Evolutionary conservation across 257 asterid genomes (phyloP), one percentile per base, ranked within the genome.

Genomic region (Nicotiana undulata): DNA sequence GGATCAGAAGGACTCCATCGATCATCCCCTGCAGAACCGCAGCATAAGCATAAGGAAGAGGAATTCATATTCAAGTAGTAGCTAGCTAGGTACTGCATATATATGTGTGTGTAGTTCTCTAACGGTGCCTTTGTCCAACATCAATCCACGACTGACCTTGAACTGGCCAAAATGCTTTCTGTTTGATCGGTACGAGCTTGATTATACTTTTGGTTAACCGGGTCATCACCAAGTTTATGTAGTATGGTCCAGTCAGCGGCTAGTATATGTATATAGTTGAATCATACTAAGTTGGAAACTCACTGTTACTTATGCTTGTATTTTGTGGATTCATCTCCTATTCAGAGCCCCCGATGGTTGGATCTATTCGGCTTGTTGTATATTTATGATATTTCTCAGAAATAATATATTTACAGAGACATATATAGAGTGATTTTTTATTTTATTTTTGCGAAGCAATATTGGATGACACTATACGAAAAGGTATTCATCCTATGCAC

Each of bases 21-120:
- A 80, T 74, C 80, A 29, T 82, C 60, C 40, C 78, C 22, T 72
- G 55, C 49, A 37, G 15, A 58, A 78, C 10, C 79, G 70, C 16
- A 81, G 86, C 74, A 79, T 85, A 63, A 90, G 87, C 75, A 84
- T 87, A 24, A 90, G 95, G 89, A 94, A 87, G 86, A 90, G 98
- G 88, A 81, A 87, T 20, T 83, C 86, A 85, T 90, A 92, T 79
- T 90, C 87, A 83, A 82, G 83, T 66, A 82, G 83, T 66, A 26
- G 28, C 28, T 26, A 85, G 86, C 75, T 86, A 87, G 86, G 53
- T 70, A 13, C 18, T 72, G 63, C 83, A 52, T 72, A 46, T 17
- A 3, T 44, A 46, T 17, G 24, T 58, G 20, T 58, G 20, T 76
- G 60, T 66, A 49, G 65, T 22, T 70, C 53, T 70, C 32, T 10